Evolutionary conservation across 306 rosid genomes (phyloP), one percentile per base, ranked within the genome.

Genomic region (Lupinus albus): DNA sequence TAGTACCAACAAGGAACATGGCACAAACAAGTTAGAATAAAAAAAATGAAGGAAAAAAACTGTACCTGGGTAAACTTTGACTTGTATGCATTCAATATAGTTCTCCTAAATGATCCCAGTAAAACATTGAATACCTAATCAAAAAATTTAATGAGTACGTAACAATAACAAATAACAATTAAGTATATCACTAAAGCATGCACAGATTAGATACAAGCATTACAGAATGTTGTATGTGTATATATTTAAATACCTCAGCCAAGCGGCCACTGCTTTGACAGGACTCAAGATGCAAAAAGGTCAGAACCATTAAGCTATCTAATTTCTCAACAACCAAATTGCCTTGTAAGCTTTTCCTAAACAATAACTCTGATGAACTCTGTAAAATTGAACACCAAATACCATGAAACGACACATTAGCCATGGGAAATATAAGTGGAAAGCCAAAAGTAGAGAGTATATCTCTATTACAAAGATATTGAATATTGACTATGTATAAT

Each of bases 1-100:
- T 25, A 42, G 52, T 0, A 52, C 20, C 13, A 65, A 30, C 20
- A 44, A 53, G 51, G 35, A 47, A 14, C 11, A 58, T 14, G 16
- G 18, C 30, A 71, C 68, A 42, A 13, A 61, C 9, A 61, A 67
- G 15, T 49, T 60, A 32, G 7, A n/a, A n/a, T n/a, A 21, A 51
- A 71, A 9, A 18, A 52, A 7, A 6, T 36, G 2, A n/a, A n/a
- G n/a, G n/a, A n/a, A 67, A 20, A 15, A 38, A 21, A 54, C 41
- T 51, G 64, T 58, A 93, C 97, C 98, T 93, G 98, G 68, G 93
- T 79, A 75, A 93, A 93, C 66, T 89, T 93, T 50, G 98, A 89
- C 76, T 88, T 93, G 72, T 90, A 93, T 4, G 96, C 76, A 11
- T 84, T 82, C 75, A 93, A 25, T 73, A 93, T 86, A 17, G 93